Percentiles rank a stretch among this genome's conserved stretches.
Evolutionary conservation across 2,329 filamentous ascomycete species (phyloP).

Genomic region (Aspergillus ochraceus): DNA sequence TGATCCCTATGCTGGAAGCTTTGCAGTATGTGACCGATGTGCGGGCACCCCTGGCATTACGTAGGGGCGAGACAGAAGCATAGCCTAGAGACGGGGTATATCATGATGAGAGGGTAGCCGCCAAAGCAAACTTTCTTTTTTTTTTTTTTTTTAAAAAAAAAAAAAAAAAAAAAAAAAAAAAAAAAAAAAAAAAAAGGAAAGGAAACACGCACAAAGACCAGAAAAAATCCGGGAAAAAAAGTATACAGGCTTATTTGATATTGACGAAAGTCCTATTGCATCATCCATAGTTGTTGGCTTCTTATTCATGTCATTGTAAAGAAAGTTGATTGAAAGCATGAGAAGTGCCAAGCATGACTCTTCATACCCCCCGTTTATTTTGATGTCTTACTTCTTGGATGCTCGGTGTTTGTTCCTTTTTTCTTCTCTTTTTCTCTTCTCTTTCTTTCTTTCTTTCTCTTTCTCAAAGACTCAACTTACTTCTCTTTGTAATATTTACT

Average conservation of each 20-base stretch:
- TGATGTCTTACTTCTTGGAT: neutral
- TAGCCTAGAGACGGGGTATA: slow-evolving; percentile 16
- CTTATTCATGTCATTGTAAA: slow-evolving; percentile 12
- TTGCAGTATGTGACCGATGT: slow-evolving; percentile 97
- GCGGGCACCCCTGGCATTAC: slow-evolving; percentile 80
- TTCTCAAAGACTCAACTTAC: neutral
- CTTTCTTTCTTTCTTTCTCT: neutral
- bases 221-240: neutral
- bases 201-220: neutral
- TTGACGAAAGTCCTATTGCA: slow-evolving; percentile 13
- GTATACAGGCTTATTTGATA: slow-evolving; percentile 1
- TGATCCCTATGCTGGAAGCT: slow-evolving; percentile 89
- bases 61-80: slow-evolving; percentile 69
- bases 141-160: too few relatives aligned
- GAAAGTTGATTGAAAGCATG: slow-evolving; percentile 13
- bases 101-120: neutral
- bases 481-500: neutral
- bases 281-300: slow-evolving; percentile 12
- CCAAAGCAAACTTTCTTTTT: neutral
- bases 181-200: neutral
- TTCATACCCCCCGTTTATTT: neutral
- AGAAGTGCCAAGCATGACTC: neutral
- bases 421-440: neutral
- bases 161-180: slow-evolving; percentile 1
- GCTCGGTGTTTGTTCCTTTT: neutral